phyloP scores from a whole-genome alignment of 495 filamentous ascomycete species.

The Talaromyces adpressus region DNA sequence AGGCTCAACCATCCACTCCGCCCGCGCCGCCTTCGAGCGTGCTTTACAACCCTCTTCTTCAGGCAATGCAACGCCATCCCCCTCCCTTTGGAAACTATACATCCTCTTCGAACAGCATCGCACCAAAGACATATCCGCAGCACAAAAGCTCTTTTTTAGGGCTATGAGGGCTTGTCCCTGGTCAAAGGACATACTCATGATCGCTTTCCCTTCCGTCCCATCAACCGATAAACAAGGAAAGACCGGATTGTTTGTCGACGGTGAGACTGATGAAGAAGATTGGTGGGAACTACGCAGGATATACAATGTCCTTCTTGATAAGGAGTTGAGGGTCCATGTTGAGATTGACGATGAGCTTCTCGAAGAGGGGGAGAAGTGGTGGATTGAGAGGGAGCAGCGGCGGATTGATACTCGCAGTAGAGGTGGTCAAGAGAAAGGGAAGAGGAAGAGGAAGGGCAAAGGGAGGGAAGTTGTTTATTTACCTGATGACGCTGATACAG shows the following conservation, averaged over 20 bases:
- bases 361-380: slow-evolving; percentile 17
- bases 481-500: slow-evolving; percentile 22
- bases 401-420: slow-evolving; percentile 9
- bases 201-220: slow-evolving; percentile 41
- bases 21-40: slow-evolving; percentile 62
- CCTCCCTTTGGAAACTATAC: slow-evolving; percentile 51
- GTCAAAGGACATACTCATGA: slow-evolving; percentile 50
- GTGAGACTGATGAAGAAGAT: slow-evolving; percentile 15
- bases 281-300: slow-evolving; percentile 36
- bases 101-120: slow-evolving; percentile 33
- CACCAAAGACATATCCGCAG: slow-evolving; percentile 28
- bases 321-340: slow-evolving; percentile 44
- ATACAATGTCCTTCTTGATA: slow-evolving; percentile 44
- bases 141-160: slow-evolving; percentile 46
- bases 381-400: slow-evolving; percentile 9
- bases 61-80: slow-evolving; percentile 26
- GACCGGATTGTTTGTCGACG: neutral
- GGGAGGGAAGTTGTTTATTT: slow-evolving; percentile 18
- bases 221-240: neutral
- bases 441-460: neutral
- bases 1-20: slow-evolving; percentile 52
- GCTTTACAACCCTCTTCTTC: slow-evolving; percentile 36
- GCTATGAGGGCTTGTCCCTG: slow-evolving; percentile 45
- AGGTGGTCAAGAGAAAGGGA: slow-evolving; percentile 8
- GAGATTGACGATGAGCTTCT: slow-evolving; percentile 27